A percentile compares a stretch with the other conserved stretches of the same genome.
phyloP scores from a whole-genome alignment of 495 filamentous ascomycete species.

The Xylaria castorea region DNA sequence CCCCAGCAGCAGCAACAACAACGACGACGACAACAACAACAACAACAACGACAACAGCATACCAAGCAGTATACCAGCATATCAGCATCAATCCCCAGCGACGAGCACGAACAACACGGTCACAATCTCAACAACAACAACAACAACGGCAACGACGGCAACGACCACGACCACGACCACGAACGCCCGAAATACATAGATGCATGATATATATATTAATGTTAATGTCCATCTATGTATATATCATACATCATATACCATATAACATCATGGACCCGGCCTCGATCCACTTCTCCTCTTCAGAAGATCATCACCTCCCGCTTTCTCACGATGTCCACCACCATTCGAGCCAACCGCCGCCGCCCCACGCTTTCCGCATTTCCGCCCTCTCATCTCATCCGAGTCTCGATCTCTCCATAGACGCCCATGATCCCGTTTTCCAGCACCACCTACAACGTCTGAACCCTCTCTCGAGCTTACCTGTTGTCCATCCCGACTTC shows the following conservation, averaged over 20 bases:
- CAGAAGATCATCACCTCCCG: slow-evolving; percentile 21
- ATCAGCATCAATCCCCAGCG: neutral
- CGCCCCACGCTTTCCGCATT: slow-evolving; percentile 37
- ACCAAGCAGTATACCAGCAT: slow-evolving; percentile 31
- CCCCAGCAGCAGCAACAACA: slow-evolving; percentile 30
- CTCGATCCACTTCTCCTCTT: slow-evolving; percentile 35
- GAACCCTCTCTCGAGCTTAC: slow-evolving; percentile 44
- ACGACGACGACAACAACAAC: no score
- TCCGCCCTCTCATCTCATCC: slow-evolving; percentile 46
- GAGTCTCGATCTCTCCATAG: slow-evolving; percentile 45
- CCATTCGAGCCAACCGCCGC: slow-evolving; percentile 32
- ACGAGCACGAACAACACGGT: neutral
- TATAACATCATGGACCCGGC: slow-evolving; percentile 37
- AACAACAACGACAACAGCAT: no score
- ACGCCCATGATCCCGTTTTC: slow-evolving; percentile 43
- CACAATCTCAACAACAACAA: neutral
- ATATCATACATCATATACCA: neutral
- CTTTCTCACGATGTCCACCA: slow-evolving; percentile 35
- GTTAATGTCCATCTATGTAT: neutral
- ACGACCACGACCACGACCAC: no score
- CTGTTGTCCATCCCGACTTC: slow-evolving; percentile 48
- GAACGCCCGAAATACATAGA: neutral
- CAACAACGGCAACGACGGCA: neutral
- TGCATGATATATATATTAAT: neutral
- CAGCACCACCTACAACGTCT: slow-evolving; percentile 48